Conservation (phyloP, 2,329 filamentous ascomycete genomes). For the Aspergillus calidoustus region DNA sequence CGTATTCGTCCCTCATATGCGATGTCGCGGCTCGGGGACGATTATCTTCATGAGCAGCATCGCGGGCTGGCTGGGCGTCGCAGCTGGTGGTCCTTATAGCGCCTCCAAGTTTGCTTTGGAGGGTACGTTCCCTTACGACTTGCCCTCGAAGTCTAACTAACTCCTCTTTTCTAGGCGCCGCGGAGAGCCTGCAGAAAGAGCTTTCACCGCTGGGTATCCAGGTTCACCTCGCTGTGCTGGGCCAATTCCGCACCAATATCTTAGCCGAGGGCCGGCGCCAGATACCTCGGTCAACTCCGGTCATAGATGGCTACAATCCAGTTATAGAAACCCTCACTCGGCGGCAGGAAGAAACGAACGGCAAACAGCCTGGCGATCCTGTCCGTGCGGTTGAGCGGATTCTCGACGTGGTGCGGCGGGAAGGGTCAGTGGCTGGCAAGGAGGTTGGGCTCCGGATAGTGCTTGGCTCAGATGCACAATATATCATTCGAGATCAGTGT, state of each 20-base stretch:
- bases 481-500: constrained; percentile 14
- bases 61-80: constrained; percentile 20
- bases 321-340: constrained; percentile 6
- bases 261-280: constrained; percentile 36
- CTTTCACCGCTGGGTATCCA: constrained; percentile 45
- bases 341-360: not conserved
- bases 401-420: constrained; percentile 20
- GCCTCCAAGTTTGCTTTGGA: constrained; percentile 9
- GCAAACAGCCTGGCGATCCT: constrained; percentile 22
- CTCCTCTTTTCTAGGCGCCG: constrained; percentile 46
- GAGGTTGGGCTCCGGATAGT: constrained; percentile 17
- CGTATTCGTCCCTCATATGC: constrained; percentile 44
- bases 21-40: constrained; percentile 37
- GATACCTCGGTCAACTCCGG: constrained; percentile 7
- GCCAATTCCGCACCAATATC: constrained; percentile 59
- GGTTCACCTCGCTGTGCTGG: constrained; percentile 54
- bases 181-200: constrained; percentile 53
- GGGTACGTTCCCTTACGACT: constrained; percentile 40
- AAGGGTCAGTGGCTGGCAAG: constrained; percentile 17
- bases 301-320: constrained; percentile 17
- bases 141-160: not conserved
- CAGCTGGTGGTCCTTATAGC: not conserved
- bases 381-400: constrained; percentile 16
- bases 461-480: constrained; percentile 18
- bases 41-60: constrained; percentile 54